A percentile compares a stretch with the other conserved stretches of the same genome.
Evolutionary conservation across 768 basidiomycete genomes (phyloP).

Genomic region (Rhodotorula taiwanensis): DNA sequence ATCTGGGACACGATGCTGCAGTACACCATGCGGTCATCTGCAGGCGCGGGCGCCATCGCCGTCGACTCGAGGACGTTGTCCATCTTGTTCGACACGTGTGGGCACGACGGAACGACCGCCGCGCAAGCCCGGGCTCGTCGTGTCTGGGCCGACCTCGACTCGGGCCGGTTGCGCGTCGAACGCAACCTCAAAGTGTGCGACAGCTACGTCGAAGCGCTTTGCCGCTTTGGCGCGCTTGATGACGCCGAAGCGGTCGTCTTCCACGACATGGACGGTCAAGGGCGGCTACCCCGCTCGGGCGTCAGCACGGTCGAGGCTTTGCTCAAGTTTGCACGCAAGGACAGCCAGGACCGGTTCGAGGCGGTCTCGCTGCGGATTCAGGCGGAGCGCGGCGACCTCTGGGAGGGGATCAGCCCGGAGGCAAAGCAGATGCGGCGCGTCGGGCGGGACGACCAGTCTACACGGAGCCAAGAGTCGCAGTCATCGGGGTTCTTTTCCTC

Average conservation of each 20-base stretch:
- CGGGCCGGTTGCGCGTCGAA: conserved; percentile 39
- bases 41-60: conserved; percentile 48
- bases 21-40: conserved; percentile 45
- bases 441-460: background rate
- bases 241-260: conserved; percentile 63
- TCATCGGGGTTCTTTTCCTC: background rate
- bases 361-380: background rate
- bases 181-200: conserved; percentile 70
- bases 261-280: conserved; percentile 52
- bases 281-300: conserved; percentile 7
- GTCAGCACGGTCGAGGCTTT: conserved; percentile 19
- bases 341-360: background rate
- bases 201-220: conserved; percentile 77
- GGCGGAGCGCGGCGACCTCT: conserved; percentile 15
- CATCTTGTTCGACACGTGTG: conserved; percentile 81
- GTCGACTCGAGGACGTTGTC: conserved; percentile 63
- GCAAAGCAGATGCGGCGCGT: background rate
- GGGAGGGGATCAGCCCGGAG: conserved; percentile 10
- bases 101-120: conserved; percentile 52
- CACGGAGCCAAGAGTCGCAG: background rate
- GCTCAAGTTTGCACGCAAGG: conserved; percentile 28
- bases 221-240: conserved; percentile 58
- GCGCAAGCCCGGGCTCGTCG: conserved; percentile 50
- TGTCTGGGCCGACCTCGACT: conserved; percentile 53
- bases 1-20: conserved; percentile 62